Conservation (phyloP, 75 land plant genomes). For the Gnetum montanum region DNA sequence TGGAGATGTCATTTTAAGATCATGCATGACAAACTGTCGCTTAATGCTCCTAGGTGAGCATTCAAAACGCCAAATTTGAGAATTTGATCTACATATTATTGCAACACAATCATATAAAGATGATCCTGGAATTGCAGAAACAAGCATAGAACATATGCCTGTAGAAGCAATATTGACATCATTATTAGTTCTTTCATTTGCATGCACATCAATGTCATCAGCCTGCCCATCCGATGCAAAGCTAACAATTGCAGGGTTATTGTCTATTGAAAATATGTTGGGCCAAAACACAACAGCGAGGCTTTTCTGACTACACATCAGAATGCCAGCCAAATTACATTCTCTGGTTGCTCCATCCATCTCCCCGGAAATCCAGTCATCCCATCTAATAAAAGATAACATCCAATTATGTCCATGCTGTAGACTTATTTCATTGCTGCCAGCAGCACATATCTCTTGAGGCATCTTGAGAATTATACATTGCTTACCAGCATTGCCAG, state of each 20-base stretch:
- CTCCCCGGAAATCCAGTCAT: no score
- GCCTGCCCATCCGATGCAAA: slow-evolving; percentile 18
- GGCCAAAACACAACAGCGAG: slow-evolving; percentile 74
- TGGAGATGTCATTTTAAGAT: slow-evolving; percentile 17
- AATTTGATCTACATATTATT: slow-evolving; percentile 58
- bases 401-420: slow-evolving; percentile 37
- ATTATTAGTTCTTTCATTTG: slow-evolving; percentile 9
- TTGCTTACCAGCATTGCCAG: slow-evolving; percentile 26
- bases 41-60: slow-evolving; percentile 45
- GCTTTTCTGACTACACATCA: slow-evolving; percentile 57
- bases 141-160: slow-evolving; percentile 55
- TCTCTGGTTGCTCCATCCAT: slow-evolving; percentile 6
- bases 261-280: slow-evolving; percentile 38
- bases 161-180: slow-evolving; percentile 7
- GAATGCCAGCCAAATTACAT: slow-evolving; percentile 43
- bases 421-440: slow-evolving; percentile 8
- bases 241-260: slow-evolving; percentile 19
- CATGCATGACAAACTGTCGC: slow-evolving; percentile 20
- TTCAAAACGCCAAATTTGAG: slow-evolving; percentile 58
- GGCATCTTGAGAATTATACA: slow-evolving; percentile 65
- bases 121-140: slow-evolving; percentile 37
- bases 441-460: slow-evolving; percentile 14
- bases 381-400: slow-evolving; percentile 52
- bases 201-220: slow-evolving; percentile 5
- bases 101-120: slow-evolving; percentile 33